Percentiles rank a stretch among this genome's conserved stretches.
Evolutionary conservation across 805 yeast genomes (phyloP).

Genomic region (Candida peoriensis): DNA sequence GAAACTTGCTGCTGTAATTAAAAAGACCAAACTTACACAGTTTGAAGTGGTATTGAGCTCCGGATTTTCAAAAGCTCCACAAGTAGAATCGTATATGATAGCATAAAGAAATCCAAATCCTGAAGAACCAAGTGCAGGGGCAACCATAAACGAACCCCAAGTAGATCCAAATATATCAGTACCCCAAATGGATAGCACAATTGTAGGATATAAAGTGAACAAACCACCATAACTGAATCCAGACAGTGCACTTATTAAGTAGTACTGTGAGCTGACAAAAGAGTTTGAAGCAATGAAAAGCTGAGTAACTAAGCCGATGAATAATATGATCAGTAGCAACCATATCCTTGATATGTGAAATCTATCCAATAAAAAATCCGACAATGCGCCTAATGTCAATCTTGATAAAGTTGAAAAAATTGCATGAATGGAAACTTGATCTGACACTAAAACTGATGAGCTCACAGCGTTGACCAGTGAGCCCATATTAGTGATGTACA

Average conservation of each 20-base stretch:
- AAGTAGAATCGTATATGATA: conserved; percentile 42
- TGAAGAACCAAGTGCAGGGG: conserved; percentile 81
- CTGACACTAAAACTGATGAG: conserved; percentile 27
- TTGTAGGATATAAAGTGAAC: conserved; percentile 82
- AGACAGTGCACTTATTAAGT: conserved; percentile 40
- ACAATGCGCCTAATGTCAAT: conserved; percentile 57
- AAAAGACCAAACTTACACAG: conserved; percentile 19
- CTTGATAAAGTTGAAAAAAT: conserved; percentile 67
- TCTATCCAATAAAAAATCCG: conserved; percentile 49
- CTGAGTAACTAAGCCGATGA: conserved; percentile 34
- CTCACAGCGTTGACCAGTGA: conserved; percentile 41
- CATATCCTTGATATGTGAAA: conserved; percentile 25
- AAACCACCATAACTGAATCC: conserved; percentile 80
- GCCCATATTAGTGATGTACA: conserved; percentile 80
- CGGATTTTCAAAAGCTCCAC: conserved; percentile 12
- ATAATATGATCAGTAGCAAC: conserved; percentile 28
- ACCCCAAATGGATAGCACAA: conserved; percentile 84
- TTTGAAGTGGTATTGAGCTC: neutral
- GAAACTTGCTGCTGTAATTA: conserved; percentile 13
- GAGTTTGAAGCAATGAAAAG: conserved; percentile 20
- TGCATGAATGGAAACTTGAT: conserved; percentile 58
- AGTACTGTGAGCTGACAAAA: conserved; percentile 17
- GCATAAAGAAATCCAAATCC: conserved; percentile 70
- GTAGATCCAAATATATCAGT: conserved; percentile 83
- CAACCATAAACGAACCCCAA: conserved; percentile 86